These are phyloP conservation scores for Fusarium aywerte DNA, from an alignment of 2,329 filamentous ascomycete genomes.

Conservation along the genomic window DNA sequence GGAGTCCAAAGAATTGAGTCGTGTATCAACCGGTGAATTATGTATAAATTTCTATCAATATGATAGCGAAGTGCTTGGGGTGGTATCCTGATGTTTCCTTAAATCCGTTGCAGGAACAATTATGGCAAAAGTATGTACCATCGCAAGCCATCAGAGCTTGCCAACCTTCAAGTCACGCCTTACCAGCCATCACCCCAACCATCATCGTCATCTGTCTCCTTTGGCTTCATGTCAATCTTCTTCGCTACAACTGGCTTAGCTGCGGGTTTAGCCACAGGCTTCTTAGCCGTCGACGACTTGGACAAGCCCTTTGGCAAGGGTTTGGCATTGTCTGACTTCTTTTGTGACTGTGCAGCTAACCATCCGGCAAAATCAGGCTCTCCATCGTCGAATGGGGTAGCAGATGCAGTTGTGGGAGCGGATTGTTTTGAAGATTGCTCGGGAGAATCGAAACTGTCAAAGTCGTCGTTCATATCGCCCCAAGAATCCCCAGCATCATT, in stretches of 20 bases:
- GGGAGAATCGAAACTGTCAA: constrained; percentile 55
- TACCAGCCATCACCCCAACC: constrained; percentile 76
- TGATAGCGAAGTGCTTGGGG: constrained; percentile 10
- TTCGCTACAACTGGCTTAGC: constrained; percentile 64
- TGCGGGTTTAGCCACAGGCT: constrained; percentile 55
- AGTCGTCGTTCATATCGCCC: constrained; percentile 73
- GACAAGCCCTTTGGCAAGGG: constrained; percentile 83
- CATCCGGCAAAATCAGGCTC: constrained; percentile 97
- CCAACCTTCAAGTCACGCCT: neutral
- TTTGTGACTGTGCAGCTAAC: constrained; percentile 84
- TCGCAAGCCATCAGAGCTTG: neutral
- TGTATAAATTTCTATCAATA: constrained; percentile 25
- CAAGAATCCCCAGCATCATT: constrained; percentile 78
- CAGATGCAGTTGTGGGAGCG: constrained; percentile 49
- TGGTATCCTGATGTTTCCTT: constrained; percentile 38
- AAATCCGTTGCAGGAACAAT: constrained; percentile 10
- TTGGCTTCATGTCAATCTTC: constrained; percentile 76
- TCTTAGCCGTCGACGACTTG: constrained; percentile 65
- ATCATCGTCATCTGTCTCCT: constrained; percentile 66
- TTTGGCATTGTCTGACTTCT: constrained; percentile 70
- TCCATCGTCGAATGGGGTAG: constrained; percentile 78
- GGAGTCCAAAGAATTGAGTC: too few species aligned
- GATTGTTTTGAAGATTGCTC: constrained; percentile 39
- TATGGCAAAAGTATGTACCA: constrained; percentile 8
- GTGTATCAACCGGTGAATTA: neutral